phyloP scores from a whole-genome alignment of 2,329 filamentous ascomycete species.

The Xylariaceae sp. region DNA sequence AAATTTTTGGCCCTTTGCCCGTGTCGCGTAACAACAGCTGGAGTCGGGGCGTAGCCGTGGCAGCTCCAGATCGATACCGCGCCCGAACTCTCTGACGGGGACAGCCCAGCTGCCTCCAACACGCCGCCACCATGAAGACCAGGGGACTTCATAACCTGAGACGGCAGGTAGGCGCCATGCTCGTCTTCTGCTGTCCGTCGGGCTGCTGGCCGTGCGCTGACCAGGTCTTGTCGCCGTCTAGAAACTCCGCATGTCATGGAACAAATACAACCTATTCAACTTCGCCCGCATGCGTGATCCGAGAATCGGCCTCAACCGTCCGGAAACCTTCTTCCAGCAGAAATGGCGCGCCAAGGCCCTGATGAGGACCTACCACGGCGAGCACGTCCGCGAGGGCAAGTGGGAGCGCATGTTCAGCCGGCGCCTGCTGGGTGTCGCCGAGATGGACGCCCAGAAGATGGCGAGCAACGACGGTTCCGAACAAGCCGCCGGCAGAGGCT shows the following conservation, averaged over 20 bases:
- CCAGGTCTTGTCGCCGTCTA: slow-evolving; percentile 29
- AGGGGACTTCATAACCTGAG: slow-evolving; percentile 61
- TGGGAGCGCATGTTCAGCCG: slow-evolving; percentile 91
- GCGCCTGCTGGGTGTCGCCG: slow-evolving; percentile 71
- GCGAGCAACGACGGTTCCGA: slow-evolving; percentile 75
- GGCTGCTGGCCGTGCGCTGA: slow-evolving; percentile 5
- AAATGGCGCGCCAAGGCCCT: slow-evolving; percentile 90
- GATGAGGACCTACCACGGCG: slow-evolving; percentile 84
- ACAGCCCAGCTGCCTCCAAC: slow-evolving; percentile 8
- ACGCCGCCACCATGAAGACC: slow-evolving; percentile 40
- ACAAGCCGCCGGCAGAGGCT: slow-evolving; percentile 75
- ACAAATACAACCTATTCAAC: slow-evolving; percentile 95
- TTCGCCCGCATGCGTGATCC: slow-evolving; percentile 49
- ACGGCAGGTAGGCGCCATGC: slow-evolving; percentile 57
- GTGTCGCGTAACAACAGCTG: slow-evolving; percentile 2
- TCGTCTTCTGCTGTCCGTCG: neutral
- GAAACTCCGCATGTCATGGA: slow-evolving; percentile 96
- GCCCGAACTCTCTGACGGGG: slow-evolving; percentile 1
- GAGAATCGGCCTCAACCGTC: slow-evolving; percentile 26
- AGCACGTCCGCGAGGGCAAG: slow-evolving; percentile 85
- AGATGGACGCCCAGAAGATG: slow-evolving; percentile 76
- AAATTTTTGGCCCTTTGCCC: slow-evolving; percentile 14
- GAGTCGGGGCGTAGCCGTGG: neutral
- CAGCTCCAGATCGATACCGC: slow-evolving; percentile 1
- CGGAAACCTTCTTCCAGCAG: slow-evolving; percentile 86